Percentiles rank a stretch among this genome's conserved stretches.
Conservation (phyloP, 495 filamentous ascomycete species). For the Rhypophila decipiens region DNA sequence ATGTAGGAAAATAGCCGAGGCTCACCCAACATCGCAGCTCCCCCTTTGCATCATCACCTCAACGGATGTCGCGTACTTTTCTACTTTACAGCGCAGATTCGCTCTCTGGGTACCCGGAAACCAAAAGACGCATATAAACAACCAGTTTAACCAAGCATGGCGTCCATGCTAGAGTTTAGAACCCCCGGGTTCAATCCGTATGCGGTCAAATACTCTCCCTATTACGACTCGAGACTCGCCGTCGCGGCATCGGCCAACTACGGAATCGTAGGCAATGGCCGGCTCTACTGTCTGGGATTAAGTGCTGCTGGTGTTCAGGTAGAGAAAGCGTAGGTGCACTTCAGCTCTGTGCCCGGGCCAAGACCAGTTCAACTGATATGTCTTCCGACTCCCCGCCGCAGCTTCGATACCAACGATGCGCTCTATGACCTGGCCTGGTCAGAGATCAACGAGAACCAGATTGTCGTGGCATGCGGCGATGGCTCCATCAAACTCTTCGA, state of each 20-base stretch:
- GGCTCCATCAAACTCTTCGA: slow-evolving; percentile 95
- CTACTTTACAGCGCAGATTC: no score
- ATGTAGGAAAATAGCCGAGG: slow-evolving; percentile 18
- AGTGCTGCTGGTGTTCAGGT: slow-evolving; percentile 76
- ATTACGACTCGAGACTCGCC: slow-evolving; percentile 90
- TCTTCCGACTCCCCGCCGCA: not conserved
- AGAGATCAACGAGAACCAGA: slow-evolving; percentile 89
- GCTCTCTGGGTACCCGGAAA: not conserved
- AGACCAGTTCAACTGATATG: not conserved
- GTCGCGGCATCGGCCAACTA: slow-evolving; percentile 85
- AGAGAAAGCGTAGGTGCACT: slow-evolving; percentile 49
- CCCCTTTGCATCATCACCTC: no score
- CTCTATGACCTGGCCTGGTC: slow-evolving; percentile 93
- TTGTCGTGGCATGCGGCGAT: slow-evolving; percentile 80
- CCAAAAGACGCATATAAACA: not conserved
- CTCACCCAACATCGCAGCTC: not conserved
- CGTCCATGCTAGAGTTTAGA: slow-evolving; percentile 81
- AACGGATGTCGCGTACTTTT: no score
- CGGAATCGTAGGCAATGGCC: slow-evolving; percentile 92
- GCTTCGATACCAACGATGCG: slow-evolving; percentile 92
- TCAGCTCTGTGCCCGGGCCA: not conserved
- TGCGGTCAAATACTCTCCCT: slow-evolving; percentile 93
- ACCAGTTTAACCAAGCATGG: slow-evolving; percentile 21
- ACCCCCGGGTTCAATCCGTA: slow-evolving; percentile 93
- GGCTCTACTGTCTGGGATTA: slow-evolving; percentile 73